Base-by-base conservation (phyloP, 192 early-diverging fungal species). In the Backusella circina region DNA sequence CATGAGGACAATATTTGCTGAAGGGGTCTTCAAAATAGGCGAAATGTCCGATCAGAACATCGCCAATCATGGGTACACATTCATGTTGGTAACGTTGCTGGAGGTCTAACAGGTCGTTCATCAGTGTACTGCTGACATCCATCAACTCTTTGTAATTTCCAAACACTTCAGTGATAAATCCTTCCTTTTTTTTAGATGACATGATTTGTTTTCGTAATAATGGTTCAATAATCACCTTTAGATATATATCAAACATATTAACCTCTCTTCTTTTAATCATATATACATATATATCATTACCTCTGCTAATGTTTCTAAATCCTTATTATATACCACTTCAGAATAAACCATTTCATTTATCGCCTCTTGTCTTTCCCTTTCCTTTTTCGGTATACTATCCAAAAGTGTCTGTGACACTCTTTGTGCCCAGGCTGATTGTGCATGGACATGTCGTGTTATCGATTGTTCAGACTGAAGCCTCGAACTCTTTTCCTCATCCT, bases 311-410 rank as follows among this genome's bases (percentile, higher is more conserved):
- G 93, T 88, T 38, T 93, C 87, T 37, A 99, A 87, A 87, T 99
- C 97, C 23, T 89, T 86, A 23, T 94, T 88, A 77, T 98, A 99
- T 77, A 95, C 95, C n/a, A 86, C 86, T 85, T 99, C 97, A 1
- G 97, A 97, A 71, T 90, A 86, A 15, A 96, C 86, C 6, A 97
- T 91, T 75, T 99, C 97, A 77, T 91, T 94, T 65, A 99, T 98
- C 12, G 97, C 93, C 81, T 99, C 97, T 75, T 99, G 97, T 47
- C 97, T 85, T 72, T 93, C 90, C 7, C 90, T 87, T 66, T 96
- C 95, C 38, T 90, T 83, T 76, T 90, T 90, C 70, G 84, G 78
- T 13, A 92, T 86, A 15, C 90, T 88, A n/a, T 90, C 89, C 10
- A 91, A 76, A 12, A 97, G 79, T 38, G 92, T 89, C 61, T 85